Evolutionary conservation across 2,329 filamentous ascomycete species (phyloP).

Genomic region (Botrytis hyacinthi): DNA sequence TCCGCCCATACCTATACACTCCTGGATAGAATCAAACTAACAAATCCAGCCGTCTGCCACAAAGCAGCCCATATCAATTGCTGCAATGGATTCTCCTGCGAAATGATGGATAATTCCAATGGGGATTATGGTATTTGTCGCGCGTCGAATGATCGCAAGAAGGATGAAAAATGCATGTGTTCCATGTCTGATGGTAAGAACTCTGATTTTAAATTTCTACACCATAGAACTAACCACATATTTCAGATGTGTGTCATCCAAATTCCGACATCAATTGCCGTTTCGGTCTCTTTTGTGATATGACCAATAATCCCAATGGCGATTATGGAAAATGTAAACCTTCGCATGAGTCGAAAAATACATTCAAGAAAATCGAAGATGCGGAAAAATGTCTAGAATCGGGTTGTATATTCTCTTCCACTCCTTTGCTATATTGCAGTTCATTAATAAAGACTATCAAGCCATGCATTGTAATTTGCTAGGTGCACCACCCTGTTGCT

Average conservation of each 20-base stretch:
- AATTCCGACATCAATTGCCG: background rate
- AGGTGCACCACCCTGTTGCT: conserved; percentile 4
- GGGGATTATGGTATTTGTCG: conserved; percentile 3
- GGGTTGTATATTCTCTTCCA: background rate
- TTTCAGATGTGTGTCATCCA: background rate
- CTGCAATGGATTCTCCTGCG: background rate
- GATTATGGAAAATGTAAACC: background rate
- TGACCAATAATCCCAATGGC: background rate
- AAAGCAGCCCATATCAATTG: background rate
- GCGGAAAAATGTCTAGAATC: background rate
- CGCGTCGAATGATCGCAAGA: background rate
- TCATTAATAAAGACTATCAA: background rate
- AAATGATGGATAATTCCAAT: background rate
- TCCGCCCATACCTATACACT: background rate
- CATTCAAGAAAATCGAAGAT: background rate
- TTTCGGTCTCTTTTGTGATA: background rate
- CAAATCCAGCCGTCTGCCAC: background rate
- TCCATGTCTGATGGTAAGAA: background rate
- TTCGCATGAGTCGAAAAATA: background rate
- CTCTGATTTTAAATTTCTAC: background rate
- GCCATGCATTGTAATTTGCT: background rate
- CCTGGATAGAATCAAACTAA: background rate
- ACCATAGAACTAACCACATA: background rate
- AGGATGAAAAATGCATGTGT: background rate
- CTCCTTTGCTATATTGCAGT: background rate